phyloP scores from a whole-genome alignment of 1,284 basidiomycete genomes.

The Coniophora puteana region DNA sequence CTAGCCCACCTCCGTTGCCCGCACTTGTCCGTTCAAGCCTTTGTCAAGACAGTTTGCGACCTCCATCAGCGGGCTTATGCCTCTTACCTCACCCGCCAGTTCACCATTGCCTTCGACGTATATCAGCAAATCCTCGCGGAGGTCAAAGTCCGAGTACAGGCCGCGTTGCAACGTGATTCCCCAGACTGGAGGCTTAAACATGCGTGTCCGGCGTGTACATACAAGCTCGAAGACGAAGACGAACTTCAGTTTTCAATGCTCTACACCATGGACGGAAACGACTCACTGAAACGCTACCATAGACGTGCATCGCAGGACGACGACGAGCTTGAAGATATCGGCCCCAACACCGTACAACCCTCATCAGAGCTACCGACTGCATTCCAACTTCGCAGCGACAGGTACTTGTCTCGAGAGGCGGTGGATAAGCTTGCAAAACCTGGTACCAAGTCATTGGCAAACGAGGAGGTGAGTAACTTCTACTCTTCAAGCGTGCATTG shows the following conservation, averaged over 20 bases:
- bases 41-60: slow-evolving; percentile 9
- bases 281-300: slow-evolving; percentile 9
- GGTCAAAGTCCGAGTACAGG: not conserved
- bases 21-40: slow-evolving; percentile 9
- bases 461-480: too few species aligned
- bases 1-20: not conserved
- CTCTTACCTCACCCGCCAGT: slow-evolving; percentile 5
- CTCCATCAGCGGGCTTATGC: slow-evolving; percentile 7
- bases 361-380: slow-evolving; percentile 7
- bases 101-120: slow-evolving; percentile 10
- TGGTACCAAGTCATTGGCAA: not conserved
- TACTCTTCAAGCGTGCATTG: not conserved
- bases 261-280: slow-evolving; percentile 14
- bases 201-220: slow-evolving; percentile 11
- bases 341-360: too few species aligned
- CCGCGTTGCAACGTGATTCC: slow-evolving; percentile 2
- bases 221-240: slow-evolving; percentile 7
- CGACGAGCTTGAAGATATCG: not conserved
- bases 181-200: slow-evolving; percentile 11
- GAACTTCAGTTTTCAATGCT: slow-evolving; percentile 3
- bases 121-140: slow-evolving; percentile 9
- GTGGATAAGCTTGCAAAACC: slow-evolving; percentile 16
- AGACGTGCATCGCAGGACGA: not conserved
- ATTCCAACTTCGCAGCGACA: slow-evolving; percentile 9
- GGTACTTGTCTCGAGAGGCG: slow-evolving; percentile 10